Base-by-base conservation (phyloP, 306 rosid genomes). In the Lathyrus sativus region DNA sequence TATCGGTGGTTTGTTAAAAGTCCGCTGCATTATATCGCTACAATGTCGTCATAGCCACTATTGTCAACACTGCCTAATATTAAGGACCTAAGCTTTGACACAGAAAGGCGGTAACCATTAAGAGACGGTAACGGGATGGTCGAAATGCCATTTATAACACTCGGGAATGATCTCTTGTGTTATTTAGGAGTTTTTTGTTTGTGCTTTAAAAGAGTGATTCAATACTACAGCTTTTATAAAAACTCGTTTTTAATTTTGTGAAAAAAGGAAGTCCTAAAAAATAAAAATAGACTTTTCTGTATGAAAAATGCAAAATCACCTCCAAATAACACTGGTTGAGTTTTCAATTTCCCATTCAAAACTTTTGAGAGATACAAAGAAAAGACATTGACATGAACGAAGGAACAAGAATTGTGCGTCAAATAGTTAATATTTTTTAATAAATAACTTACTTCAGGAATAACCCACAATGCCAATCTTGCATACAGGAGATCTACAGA, bases 401-500 rank as follows among this genome's bases (percentile, higher is more conserved):
- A 61, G 19, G 7, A 56, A 58, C 60, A 51, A 75, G 7, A 58
- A 26, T 45, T 24, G 46, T 8, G 46, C 60, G 53, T 28, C 62
- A 58, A 76, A 55, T 0, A 14, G 17, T 54, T 17, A 55, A 31
- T 42, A 26, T 41, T 72, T 65, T 39, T 15, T 18, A 45, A 43
- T 37, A 18, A 43, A 48, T 45, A 14, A 83, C 91, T 90, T 86
- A 86, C 98, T 71, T 93, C 99, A 68, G 99, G 97, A 82, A 93
- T 82, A 78, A 90, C 90, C 96, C 89, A 88, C 81, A 88, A 82
- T 43, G 96, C 76, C 51, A 93, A 77, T 81, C 85, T 87, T 45
- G 97, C 99, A 88, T 93, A 93, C 11, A 93, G 90, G 78, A 90
- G 96, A 82, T 93, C 99, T 67, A 93, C 85, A 42, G 99, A 90